Evolutionary conservation across 2,329 filamentous ascomycete genomes (phyloP), one percentile per base, ranked within the genome.

Genomic region (Ceratocystis eucalypticola): DNA sequence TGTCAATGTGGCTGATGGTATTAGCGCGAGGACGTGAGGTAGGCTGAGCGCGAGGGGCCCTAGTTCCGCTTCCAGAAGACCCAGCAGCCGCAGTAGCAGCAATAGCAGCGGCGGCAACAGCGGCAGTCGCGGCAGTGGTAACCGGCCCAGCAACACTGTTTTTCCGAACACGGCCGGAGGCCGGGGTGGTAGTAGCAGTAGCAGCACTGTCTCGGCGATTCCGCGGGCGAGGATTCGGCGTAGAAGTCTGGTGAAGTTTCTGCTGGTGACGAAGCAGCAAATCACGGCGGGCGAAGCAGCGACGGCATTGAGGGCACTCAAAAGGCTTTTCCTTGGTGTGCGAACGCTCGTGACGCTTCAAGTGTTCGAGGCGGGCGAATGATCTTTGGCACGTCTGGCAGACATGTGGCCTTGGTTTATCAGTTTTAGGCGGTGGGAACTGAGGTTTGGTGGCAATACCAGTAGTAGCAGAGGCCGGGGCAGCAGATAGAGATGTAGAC

Each of bases 311-410:
- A 33, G 91, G 90, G 73, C 94, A 99, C 76, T 96, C 91, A 72
- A 99, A 99, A 0, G 94, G 94, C 80, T 99, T 99, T 78, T 99
- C 92, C 76, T 99, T 96, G 57, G 92, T 96, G 75, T 96, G 92
- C n/a, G 91, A 96, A 69, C 94, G 85, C 78, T 97, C 94, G 76
- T 99, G 94, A 69, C 94, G 88, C 79, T 99, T 99, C 71, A 99
- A 79, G 75, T 99, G 94, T 78, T 99, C 94, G 71, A 99, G 79
- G 69, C 94, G 87, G 67, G 94, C 94, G 75, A 99, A 99, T 41
- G 90, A 96, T 70, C 94, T 87, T 72, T 87, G 84, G 76, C 94
- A 99, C 61, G 92, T 97, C 50, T 81, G 85, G 79, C 94, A 99
- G 68, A 96, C 87, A 77, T 99, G 94, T 70, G 94, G 94, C 70